Evolutionary conservation across 768 basidiomycete species (phyloP), one percentile per base, ranked within the genome.

Genomic region (Mycena polygramma): DNA sequence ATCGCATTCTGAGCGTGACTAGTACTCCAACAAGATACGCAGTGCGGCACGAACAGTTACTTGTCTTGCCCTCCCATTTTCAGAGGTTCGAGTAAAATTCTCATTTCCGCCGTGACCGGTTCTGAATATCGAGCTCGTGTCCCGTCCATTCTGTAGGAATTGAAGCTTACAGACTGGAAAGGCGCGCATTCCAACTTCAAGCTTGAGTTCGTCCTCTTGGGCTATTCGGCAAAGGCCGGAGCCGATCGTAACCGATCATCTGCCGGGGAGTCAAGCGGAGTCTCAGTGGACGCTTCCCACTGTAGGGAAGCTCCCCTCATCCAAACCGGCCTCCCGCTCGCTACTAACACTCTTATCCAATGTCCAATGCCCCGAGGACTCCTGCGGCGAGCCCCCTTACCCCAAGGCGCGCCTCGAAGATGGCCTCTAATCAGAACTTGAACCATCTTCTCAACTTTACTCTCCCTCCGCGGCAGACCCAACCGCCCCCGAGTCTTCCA

Each of bases 371-470:
- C 66, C 77, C 82, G 63, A 73, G 79, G 62, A 70, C 80, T 60
- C 80, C 79, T 68, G 75, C 83, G 59, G 74, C 81, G 51, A 48
- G 65, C 24, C 60, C 65, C 39, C 20, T 63, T 36, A 85, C 83
- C 63, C 83, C 88, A 71, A 90, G 90, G 81, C 90, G 91, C 77
- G 79, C 86, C 51, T 78, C 86, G 72, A 93, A 94, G 89, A 92
- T 90, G 88, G 85, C 89, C 48, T 85, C 90, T 26, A 84, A 84
- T 71, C 90, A 92, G 81, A 94, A 94, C 67, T 77, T 85, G 77
- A 94, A 94, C 78, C 92, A 97, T 83, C 91, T 98, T 60, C 92
- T 98, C 78, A 97, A 95, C 80, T 99, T 99, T 82, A 91, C 93
- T 7, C 85, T 98, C 35, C 97, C 97, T 74, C 96, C 96, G 20